A percentile compares a stretch with the other conserved stretches of the same genome.
Conservation (phyloP, 257 asterid species). For the Henckelia pumila region DNA sequence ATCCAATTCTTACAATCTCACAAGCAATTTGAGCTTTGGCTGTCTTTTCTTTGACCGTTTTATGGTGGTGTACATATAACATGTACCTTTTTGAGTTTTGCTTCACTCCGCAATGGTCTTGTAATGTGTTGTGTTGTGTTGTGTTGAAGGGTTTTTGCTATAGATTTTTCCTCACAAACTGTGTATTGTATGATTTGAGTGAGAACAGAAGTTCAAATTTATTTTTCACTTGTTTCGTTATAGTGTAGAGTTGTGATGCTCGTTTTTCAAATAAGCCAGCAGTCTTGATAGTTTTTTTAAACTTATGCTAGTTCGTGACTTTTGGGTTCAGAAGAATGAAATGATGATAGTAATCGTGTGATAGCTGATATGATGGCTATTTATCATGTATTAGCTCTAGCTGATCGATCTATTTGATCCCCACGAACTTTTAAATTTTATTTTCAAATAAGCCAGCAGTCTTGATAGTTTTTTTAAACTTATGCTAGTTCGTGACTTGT, state of each 20-base stretch:
- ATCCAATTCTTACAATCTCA: too few relatives aligned
- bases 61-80: too few relatives aligned
- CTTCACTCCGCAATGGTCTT: not conserved
- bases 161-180: too few relatives aligned
- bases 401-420: constrained; percentile 40
- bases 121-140: not conserved
- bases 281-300: not conserved
- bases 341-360: too few relatives aligned
- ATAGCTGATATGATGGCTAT: constrained; percentile 38
- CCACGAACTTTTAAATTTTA: not conserved
- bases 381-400: constrained; percentile 70
- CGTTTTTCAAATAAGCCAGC: not conserved
- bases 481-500: not conserved
- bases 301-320: not conserved
- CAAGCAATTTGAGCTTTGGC: too few relatives aligned
- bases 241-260: not conserved
- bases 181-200: not conserved
- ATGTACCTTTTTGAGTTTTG: too few relatives aligned
- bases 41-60: too few relatives aligned
- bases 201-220: not conserved
- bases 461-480: not conserved
- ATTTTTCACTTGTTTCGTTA: not conserved
- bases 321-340: not conserved
- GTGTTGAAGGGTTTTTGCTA: not conserved
- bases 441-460: not conserved